A percentile compares a stretch with the other conserved stretches of the same genome.
These are phyloP conservation scores for Rhizopus arrhizus DNA, from an alignment of 371 early-diverging fungal species.

Conservation along the genomic window DNA sequence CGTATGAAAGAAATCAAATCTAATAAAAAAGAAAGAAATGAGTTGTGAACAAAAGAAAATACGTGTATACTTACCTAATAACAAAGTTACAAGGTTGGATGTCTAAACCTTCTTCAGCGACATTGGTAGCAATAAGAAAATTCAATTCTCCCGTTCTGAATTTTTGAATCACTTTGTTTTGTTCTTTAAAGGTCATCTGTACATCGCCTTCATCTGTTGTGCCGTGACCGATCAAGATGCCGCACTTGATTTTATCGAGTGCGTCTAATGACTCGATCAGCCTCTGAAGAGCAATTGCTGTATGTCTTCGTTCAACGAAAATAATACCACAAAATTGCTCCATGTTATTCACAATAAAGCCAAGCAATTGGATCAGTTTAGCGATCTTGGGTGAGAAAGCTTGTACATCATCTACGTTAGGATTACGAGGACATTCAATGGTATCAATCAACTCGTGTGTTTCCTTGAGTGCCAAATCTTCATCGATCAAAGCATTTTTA, in stretches of 20 bases:
- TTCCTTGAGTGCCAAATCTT: slow-evolving; percentile 33
- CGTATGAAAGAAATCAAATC: slow-evolving; percentile 79
- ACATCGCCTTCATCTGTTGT: slow-evolving; percentile 47
- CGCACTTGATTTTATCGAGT: slow-evolving; percentile 57
- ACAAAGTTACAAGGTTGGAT: slow-evolving; percentile 94
- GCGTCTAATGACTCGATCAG: slow-evolving; percentile 48
- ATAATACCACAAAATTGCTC: slow-evolving; percentile 81
- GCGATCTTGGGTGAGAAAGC: slow-evolving; percentile 65
- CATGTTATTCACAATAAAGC: slow-evolving; percentile 28
- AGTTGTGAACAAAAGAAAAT: slow-evolving; percentile 8
- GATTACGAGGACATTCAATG: slow-evolving; percentile 33
- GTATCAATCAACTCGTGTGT: slow-evolving; percentile 22
- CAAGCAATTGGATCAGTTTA: slow-evolving; percentile 58
- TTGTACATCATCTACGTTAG: slow-evolving; percentile 25
- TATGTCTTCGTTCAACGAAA: slow-evolving; percentile 77
- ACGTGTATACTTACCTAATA: slow-evolving; percentile 62
- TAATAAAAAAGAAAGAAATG: slow-evolving; percentile 9
- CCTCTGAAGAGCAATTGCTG: slow-evolving; percentile 65
- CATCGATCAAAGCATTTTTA: slow-evolving; percentile 29
- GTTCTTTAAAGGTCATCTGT: slow-evolving; percentile 65
- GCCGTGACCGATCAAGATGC: slow-evolving; percentile 75
- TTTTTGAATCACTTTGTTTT: slow-evolving; percentile 63
- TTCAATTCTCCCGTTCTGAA: slow-evolving; percentile 76
- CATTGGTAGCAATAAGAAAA: slow-evolving; percentile 88
- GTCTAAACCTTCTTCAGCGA: slow-evolving; percentile 98